Evolutionary conservation across 345 rosid species (phyloP).

Genomic region (Populus ilicifolia): DNA sequence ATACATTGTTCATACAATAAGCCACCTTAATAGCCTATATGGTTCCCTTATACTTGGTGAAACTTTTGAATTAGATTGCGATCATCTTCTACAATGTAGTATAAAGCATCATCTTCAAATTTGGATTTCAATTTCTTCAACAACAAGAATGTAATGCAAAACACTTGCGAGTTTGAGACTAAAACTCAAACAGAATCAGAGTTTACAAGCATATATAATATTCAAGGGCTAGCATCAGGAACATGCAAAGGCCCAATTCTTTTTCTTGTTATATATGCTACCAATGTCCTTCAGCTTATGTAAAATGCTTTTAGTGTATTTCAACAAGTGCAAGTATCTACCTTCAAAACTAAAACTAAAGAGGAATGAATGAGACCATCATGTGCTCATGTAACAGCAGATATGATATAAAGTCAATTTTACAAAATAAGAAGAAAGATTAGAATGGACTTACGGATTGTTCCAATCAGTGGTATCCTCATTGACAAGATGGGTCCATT

Average conservation of each 20-base stretch:
- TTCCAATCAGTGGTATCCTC: slow-evolving; percentile 85
- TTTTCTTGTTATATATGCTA: not conserved
- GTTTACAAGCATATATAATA: not conserved
- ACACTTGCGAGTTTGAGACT: not conserved
- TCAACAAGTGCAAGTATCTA: not conserved
- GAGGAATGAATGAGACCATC: not conserved
- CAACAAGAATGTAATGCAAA: not conserved
- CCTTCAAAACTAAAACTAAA: not conserved
- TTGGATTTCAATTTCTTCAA: not conserved
- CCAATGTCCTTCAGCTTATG: not conserved
- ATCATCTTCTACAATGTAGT: not conserved
- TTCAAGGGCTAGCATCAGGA: not conserved
- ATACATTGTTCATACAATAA: not conserved
- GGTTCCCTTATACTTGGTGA: not conserved
- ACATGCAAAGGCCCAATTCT: not conserved
- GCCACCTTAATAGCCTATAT: not conserved
- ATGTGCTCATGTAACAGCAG: not conserved
- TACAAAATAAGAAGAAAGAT: not conserved
- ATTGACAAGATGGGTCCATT: slow-evolving; percentile 83
- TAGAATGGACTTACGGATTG: slow-evolving; percentile 50
- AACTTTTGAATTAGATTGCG: not conserved
- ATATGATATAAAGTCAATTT: not conserved
- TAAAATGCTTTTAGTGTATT: not conserved
- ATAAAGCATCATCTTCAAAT: not conserved
- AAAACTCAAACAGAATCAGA: not conserved